Percentiles rank a stretch among this genome's conserved stretches.
These are phyloP conservation scores for Talaromyces sp. DNA, from an alignment of 2,329 filamentous ascomycete species.

Conservation along the genomic window DNA sequence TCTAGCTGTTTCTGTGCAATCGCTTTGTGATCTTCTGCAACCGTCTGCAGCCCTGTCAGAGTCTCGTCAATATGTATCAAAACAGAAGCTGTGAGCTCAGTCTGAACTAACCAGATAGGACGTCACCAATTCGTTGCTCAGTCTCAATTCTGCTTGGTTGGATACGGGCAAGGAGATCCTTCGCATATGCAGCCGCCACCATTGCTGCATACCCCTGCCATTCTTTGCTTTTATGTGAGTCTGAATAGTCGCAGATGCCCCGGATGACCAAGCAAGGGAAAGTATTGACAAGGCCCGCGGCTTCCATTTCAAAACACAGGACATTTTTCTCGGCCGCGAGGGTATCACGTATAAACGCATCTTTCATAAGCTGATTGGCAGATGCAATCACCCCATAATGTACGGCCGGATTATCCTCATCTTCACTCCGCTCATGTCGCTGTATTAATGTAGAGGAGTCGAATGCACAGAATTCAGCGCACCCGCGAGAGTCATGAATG, in stretches of 20 bases:
- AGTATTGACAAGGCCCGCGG: conserved; percentile 1
- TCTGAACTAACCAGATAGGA: neutral
- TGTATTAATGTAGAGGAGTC: neutral
- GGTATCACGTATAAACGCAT: conserved; percentile 19
- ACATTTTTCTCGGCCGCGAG: conserved; percentile 10
- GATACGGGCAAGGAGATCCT: neutral
- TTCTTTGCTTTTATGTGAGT: conserved; percentile 11
- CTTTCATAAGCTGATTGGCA: conserved; percentile 21
- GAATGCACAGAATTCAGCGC: neutral
- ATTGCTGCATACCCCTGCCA: neutral
- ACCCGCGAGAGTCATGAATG: neutral
- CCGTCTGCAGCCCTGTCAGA: neutral
- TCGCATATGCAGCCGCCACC: conserved; percentile 17
- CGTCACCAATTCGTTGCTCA: too few relatives aligned
- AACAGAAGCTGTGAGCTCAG: neutral
- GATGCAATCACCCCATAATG: conserved; percentile 28
- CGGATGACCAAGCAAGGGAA: conserved; percentile 28
- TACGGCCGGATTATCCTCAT: conserved; percentile 3
- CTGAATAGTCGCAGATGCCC: conserved; percentile 30
- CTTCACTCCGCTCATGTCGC: neutral
- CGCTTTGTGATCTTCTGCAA: neutral
- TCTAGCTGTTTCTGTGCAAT: conserved; percentile 9
- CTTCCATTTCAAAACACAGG: conserved; percentile 14
- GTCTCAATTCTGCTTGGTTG: neutral
- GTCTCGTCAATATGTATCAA: neutral